phyloP scores from a whole-genome alignment of 148 eudicot species.

The Persicaria tinctoria region DNA sequence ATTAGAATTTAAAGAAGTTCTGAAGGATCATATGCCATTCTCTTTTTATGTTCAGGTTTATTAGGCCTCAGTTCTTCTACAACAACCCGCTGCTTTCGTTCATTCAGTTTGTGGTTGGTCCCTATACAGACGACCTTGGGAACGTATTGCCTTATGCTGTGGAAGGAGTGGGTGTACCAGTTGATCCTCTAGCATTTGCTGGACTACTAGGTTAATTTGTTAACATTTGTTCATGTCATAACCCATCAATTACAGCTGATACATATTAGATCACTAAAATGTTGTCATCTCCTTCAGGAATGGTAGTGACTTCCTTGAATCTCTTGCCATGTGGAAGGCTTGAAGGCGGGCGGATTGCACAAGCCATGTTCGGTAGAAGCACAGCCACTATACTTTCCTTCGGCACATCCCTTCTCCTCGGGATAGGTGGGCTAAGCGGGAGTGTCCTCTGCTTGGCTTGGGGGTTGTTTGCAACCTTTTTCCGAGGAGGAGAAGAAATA shows the following conservation, averaged over 20 bases:
- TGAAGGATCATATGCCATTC: not conserved
- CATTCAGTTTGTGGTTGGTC: conserved; percentile 77
- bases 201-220: conserved; percentile 69
- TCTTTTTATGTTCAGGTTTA: conserved; percentile 45
- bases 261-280: not conserved
- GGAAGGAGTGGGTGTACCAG: conserved; percentile 94
- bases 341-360: conserved; percentile 92
- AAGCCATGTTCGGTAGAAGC: conserved; percentile 86
- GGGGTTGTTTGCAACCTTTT: conserved; percentile 86
- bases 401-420: conserved; percentile 60
- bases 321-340: conserved; percentile 84
- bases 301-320: conserved; percentile 92
- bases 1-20: not conserved
- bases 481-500: conserved; percentile 88
- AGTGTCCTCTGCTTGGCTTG: conserved; percentile 85
- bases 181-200: conserved; percentile 97
- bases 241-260: no score
- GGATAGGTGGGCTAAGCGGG: conserved; percentile 83
- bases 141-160: conserved; percentile 89
- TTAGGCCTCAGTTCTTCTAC: conserved; percentile 91
- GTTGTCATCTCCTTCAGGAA: conserved; percentile 32
- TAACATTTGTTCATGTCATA: not conserved
- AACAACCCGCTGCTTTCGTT: conserved; percentile 91
- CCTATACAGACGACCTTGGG: conserved; percentile 85
- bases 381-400: conserved; percentile 60